These are phyloP conservation scores for Neurospora sp. DNA, from an alignment of 495 filamentous ascomycete species.

Conservation along the genomic window DNA sequence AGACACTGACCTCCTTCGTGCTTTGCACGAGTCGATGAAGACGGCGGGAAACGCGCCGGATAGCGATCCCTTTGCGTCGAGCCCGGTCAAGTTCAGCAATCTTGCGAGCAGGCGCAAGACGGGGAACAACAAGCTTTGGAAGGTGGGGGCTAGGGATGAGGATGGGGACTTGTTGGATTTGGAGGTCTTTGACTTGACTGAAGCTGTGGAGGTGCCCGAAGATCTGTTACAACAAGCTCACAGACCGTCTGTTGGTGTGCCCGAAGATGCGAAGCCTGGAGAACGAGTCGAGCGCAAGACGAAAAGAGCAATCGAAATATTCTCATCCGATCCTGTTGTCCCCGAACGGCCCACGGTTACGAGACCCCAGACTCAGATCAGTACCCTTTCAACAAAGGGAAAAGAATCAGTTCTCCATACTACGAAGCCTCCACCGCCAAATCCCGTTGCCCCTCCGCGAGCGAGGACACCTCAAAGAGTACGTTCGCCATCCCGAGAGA, in stretches of 20 bases:
- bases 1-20: conserved; percentile 55
- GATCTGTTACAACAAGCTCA: neutral
- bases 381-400: neutral
- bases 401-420: neutral
- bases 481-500: neutral
- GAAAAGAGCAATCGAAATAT: neutral
- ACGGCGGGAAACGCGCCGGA: conserved; percentile 41
- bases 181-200: conserved; percentile 47
- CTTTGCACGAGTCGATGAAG: conserved; percentile 60
- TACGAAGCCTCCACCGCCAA: neutral
- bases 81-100: conserved; percentile 16
- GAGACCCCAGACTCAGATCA: neutral
- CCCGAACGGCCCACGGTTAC: neutral
- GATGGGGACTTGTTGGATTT: conserved; percentile 50
- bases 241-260: neutral
- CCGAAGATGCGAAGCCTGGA: neutral
- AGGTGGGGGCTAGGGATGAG: conserved; percentile 52
- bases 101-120: conserved; percentile 10
- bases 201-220: conserved; percentile 15
- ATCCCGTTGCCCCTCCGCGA: neutral
- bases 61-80: conserved; percentile 27
- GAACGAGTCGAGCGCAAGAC: neutral
- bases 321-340: neutral
- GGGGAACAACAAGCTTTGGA: conserved; percentile 44
- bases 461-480: neutral